Evolutionary conservation across 352 stramenopile genomes (phyloP).

Genomic region (Phytophthora pisi): DNA sequence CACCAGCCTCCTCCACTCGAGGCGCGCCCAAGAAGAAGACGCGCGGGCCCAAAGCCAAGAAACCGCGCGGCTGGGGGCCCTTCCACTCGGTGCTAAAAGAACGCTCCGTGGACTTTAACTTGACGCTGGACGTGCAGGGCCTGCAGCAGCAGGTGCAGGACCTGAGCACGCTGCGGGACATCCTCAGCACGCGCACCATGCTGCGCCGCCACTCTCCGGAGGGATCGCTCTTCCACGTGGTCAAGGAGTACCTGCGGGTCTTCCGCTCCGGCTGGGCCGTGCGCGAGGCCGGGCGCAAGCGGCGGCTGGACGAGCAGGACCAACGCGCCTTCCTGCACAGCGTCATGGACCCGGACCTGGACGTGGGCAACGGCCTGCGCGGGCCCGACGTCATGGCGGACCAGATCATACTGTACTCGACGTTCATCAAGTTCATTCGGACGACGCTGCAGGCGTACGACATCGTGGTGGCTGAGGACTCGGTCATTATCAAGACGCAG

Average conservation of each 20-base stretch:
- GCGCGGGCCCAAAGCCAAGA: background rate
- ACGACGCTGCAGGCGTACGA: conserved; percentile 37
- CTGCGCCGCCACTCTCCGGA: conserved; percentile 11
- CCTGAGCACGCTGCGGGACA: conserved; percentile 19
- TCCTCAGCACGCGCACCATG: conserved; percentile 4
- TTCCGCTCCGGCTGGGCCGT: conserved; percentile 24
- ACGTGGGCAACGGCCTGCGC: conserved; percentile 38
- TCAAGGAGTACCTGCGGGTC: conserved; percentile 35
- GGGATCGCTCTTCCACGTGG: conserved; percentile 35
- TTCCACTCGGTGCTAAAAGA: conserved; percentile 44
- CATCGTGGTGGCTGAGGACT: conserved; percentile 40
- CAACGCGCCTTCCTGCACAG: conserved; percentile 46
- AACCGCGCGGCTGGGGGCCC: conserved; percentile 32
- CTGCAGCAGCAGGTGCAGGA: conserved; percentile 45
- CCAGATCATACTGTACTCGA: conserved; percentile 51
- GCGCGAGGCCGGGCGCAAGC: conserved; percentile 8
- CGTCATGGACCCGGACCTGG: conserved; percentile 42
- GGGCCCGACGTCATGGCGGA: conserved; percentile 46
- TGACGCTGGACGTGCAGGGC: conserved; percentile 51
- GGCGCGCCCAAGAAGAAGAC: background rate
- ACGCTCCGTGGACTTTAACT: conserved; percentile 51
- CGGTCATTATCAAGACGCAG: conserved; percentile 41
- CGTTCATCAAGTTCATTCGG: conserved; percentile 47
- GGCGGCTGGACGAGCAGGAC: conserved; percentile 26
- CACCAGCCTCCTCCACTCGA: background rate